Evolutionary conservation across 2,329 filamentous ascomycete genomes (phyloP).

Genomic region (Aplosporella prunicola): DNA sequence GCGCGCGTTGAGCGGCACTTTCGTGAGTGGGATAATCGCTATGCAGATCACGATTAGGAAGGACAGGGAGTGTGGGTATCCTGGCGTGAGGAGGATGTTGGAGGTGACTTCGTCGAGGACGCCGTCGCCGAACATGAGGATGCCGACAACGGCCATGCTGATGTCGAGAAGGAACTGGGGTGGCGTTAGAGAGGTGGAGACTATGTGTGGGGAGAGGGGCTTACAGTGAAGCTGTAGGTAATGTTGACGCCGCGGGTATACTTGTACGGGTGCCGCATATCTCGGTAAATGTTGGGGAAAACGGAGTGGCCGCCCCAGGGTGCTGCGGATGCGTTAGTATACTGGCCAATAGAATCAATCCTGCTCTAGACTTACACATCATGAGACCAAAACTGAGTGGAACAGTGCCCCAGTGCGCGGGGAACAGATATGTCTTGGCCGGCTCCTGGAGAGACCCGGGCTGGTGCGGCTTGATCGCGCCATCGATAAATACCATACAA

Average conservation of each 20-base stretch:
- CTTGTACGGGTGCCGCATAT: slow-evolving; percentile 75
- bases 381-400: slow-evolving; percentile 83
- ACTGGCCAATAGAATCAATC: slow-evolving; percentile 3
- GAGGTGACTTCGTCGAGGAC: slow-evolving; percentile 83
- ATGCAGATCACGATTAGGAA: slow-evolving; percentile 77
- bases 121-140: slow-evolving; percentile 91
- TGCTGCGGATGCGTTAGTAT: slow-evolving; percentile 24
- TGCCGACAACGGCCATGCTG: slow-evolving; percentile 70
- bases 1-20: slow-evolving; percentile 76
- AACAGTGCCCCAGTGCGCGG: slow-evolving; percentile 75
- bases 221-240: slow-evolving; percentile 80
- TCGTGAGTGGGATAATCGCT: slow-evolving; percentile 87
- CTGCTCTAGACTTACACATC: slow-evolving; percentile 49
- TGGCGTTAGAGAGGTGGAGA: slow-evolving; percentile 34
- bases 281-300: slow-evolving; percentile 77
- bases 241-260: slow-evolving; percentile 65
- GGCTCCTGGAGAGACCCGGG: slow-evolving; percentile 80
- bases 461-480: slow-evolving; percentile 66
- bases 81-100: slow-evolving; percentile 67
- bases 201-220: slow-evolving; percentile 15
- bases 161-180: slow-evolving; percentile 75
- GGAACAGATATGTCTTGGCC: slow-evolving; percentile 70
- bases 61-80: slow-evolving; percentile 66
- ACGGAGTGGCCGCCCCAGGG: slow-evolving; percentile 63
- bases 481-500: slow-evolving; percentile 73